Evolutionary conservation across 768 basidiomycete genomes (phyloP), one percentile per base, ranked within the genome.

Genomic region (Phlebiopsis flavidoalba): DNA sequence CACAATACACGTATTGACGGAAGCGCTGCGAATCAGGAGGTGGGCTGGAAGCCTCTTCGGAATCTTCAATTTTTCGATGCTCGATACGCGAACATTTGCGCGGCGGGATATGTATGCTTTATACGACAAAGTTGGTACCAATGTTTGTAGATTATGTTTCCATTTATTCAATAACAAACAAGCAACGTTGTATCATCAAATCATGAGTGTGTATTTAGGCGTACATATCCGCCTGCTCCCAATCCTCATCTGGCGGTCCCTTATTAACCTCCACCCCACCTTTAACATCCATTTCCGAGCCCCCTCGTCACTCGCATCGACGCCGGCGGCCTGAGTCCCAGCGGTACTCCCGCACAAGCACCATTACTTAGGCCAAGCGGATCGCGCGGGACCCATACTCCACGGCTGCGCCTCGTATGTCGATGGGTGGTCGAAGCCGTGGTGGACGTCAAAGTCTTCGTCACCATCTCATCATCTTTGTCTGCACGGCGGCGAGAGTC

Each of bases 381-480:
- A 60, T 82, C 81, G 51, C 71, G 62, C 0, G 80, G 79, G 33
- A 81, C 54, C 80, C 81, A 82, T 21, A 81, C n/a, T 64, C 57
- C 73, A 73, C 49, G 73, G 69, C 65, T 78, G 74, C 1, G 64
- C 63, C 46, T 71, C 67, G 64, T 80, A 80, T 26, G 75, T 76
- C 0, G 79, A 77, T 3, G 80, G 81, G 65, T 81, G 80, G 58
- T 79, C 73, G 69, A 80, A 81, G 5, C 75, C 75, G 59, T 72
- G 58, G n/a, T n/a, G 26, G 22, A 68, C 65, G 51, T 73, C 72
- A 53, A 74, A 65, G 48, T 69, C 63, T 31, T 62, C 40, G 31
- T 67, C 66, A 17, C 22, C 19, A n/a, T n/a, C n/a, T 62, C 65
- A 0, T 69, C 67, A 5, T 65, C 67, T 12, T 62, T 61, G 21